Conservation (phyloP, 2,329 filamentous ascomycete species). For the Rhytidhysteron rufulum region DNA sequence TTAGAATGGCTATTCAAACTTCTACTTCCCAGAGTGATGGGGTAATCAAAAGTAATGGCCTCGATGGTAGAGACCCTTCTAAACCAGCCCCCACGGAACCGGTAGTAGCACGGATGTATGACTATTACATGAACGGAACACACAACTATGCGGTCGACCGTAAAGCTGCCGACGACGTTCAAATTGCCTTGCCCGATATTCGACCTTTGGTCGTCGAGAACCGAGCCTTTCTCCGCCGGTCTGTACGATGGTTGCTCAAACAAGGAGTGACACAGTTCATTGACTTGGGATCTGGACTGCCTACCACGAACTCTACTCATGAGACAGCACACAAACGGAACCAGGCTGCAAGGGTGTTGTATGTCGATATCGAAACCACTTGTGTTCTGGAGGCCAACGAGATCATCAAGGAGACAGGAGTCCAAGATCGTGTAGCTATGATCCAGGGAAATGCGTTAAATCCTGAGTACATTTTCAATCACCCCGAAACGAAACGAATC, state of each 20-base stretch:
- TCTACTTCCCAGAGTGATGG: no score
- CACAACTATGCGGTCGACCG: slow-evolving; percentile 5
- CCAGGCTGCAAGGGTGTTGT: slow-evolving; percentile 5
- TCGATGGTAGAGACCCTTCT: no score
- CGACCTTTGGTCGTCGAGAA: slow-evolving; percentile 5
- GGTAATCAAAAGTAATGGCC: no score
- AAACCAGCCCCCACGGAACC: slow-evolving; percentile 6
- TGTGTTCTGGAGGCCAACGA: slow-evolving; percentile 5
- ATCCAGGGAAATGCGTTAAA: slow-evolving; percentile 6
- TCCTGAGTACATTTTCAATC: slow-evolving; percentile 3
- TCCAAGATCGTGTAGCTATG: slow-evolving; percentile 4
- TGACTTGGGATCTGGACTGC: slow-evolving; percentile 10
- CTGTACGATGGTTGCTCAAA: slow-evolving; percentile 5
- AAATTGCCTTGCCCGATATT: slow-evolving; percentile 3
- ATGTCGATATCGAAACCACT: slow-evolving; percentile 8
- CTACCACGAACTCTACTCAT: slow-evolving; percentile 8
- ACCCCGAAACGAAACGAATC: slow-evolving; percentile 6
- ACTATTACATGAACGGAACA: slow-evolving; percentile 6
- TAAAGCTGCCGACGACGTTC: slow-evolving; percentile 1
- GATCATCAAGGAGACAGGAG: slow-evolving; percentile 2
- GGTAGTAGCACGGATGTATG: slow-evolving; percentile 8
- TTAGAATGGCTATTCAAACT: no score
- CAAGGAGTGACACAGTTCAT: slow-evolving; percentile 10
- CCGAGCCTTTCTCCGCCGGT: slow-evolving; percentile 6
- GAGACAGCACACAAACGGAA: slow-evolving; percentile 5